These are phyloP conservation scores for Canavalia gladiata DNA, from an alignment of 306 rosid species.

Conservation along the genomic window DNA sequence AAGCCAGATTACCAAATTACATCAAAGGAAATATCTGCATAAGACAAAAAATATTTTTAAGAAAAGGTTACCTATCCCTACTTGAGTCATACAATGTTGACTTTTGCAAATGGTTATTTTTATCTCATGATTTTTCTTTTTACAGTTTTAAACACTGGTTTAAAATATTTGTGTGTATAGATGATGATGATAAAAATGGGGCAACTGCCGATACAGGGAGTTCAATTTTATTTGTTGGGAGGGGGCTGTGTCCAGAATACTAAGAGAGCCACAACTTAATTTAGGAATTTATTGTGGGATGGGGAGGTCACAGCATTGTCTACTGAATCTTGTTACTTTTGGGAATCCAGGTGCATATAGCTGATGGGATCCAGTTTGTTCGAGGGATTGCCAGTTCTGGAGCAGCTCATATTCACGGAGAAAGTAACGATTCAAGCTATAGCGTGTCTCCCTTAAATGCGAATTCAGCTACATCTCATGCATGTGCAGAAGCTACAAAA, in stretches of 20 bases:
- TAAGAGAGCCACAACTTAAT: neutral
- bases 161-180: neutral
- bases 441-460: conserved; percentile 48
- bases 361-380: conserved; percentile 89
- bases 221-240: neutral
- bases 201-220: neutral
- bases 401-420: conserved; percentile 41
- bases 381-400: conserved; percentile 53
- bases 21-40: conserved; percentile 9
- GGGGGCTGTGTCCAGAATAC: neutral
- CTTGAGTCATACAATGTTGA: conserved; percentile 6
- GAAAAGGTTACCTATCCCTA: conserved; percentile 9
- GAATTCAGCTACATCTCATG: conserved; percentile 47
- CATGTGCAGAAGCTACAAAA: conserved; percentile 50
- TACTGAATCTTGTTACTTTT: conserved; percentile 32
- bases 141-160: neutral
- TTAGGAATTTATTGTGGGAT: conserved; percentile 33
- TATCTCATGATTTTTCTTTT: neutral
- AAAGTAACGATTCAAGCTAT: conserved; percentile 31
- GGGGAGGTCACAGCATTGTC: conserved; percentile 9
- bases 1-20: conserved; percentile 3
- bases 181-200: conserved; percentile 24
- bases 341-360: conserved; percentile 81
- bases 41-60: neutral
- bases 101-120: neutral